Evolutionary conservation across 345 rosid species (phyloP), one percentile per base, ranked within the genome.

Genomic region (Moricandia moricandioides): DNA sequence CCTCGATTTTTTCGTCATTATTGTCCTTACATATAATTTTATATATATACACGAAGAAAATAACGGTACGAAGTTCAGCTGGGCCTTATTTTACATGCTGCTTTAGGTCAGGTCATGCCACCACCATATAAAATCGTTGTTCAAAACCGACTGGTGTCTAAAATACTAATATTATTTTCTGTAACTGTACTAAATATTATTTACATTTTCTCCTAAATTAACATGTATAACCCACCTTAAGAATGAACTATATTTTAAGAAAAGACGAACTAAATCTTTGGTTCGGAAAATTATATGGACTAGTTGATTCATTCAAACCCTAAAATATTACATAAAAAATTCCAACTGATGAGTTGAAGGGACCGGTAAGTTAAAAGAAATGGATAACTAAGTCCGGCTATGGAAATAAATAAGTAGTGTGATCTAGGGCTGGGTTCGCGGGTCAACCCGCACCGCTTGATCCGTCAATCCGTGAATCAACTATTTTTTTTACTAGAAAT

Each of bases 1-100:
- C 55, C 39, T 75, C 56, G 63, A n/a, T 39, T 57, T n/a, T 64
- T 63, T 63, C 58, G 45, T 56, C 80, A 77, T 70, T 70, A 77
- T 77, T 70, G 71, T 77, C 71, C 71, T 70, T 77, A 43, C 52
- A 63, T 70, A 56, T 45, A 63, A 12, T 62, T 62, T 55, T 55
- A 62, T 18, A 54, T 39, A 37, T 69, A 27, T 18, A 37, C 7
- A 37, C 62, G 24, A 10, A 62, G 2, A 35, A 51, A 27, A 4
- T 11, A 62, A 30, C 57, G 71, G 80, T 76, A 70, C 75, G 59
- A 70, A 63, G 62, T 54, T 62, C 58, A 55, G 64, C 65, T 62
- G 70, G 0, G 51, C 21, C 70, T 62, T 62, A 30, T 62, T 54
- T 54, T 30, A 55, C 61, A 76, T 69, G 69, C 69, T 43, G 63